phyloP scores from a whole-genome alignment of 345 rosid genomes.

The Durio zibethinus region DNA sequence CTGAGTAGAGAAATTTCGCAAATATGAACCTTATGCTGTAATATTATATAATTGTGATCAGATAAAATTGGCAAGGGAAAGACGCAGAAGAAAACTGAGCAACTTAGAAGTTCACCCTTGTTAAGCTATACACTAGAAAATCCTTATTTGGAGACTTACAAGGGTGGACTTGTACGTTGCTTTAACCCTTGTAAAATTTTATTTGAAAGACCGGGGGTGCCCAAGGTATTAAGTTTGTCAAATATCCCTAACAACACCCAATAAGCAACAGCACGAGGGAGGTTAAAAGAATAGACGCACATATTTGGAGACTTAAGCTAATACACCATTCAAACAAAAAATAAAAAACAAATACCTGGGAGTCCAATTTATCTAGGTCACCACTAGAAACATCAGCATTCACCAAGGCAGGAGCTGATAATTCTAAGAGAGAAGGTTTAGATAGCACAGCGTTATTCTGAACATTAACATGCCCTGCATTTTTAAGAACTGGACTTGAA shows the following conservation, averaged over 20 bases:
- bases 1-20: background rate
- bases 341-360: slow-evolving; percentile 33
- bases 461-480: slow-evolving; percentile 32
- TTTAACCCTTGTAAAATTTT: background rate
- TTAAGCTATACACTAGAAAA: no score
- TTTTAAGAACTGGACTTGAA: slow-evolving; percentile 37
- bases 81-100: background rate
- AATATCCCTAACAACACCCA: background rate
- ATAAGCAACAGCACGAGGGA: background rate
- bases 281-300: background rate
- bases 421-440: slow-evolving; percentile 32
- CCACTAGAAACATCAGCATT: slow-evolving; percentile 31
- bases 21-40: background rate
- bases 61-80: background rate
- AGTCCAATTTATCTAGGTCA: slow-evolving; percentile 28
- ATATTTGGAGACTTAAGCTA: background rate
- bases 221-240: background rate
- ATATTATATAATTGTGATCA: background rate
- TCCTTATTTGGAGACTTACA: background rate
- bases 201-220: background rate
- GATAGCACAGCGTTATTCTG: slow-evolving; percentile 29
- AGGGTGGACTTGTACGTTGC: no score
- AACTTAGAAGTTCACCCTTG: background rate
- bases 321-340: slow-evolving; percentile 5
- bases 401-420: slow-evolving; percentile 32